These are phyloP conservation scores for Entomortierella lignicola DNA, from an alignment of 192 early-diverging fungal genomes.

Conservation along the genomic window DNA sequence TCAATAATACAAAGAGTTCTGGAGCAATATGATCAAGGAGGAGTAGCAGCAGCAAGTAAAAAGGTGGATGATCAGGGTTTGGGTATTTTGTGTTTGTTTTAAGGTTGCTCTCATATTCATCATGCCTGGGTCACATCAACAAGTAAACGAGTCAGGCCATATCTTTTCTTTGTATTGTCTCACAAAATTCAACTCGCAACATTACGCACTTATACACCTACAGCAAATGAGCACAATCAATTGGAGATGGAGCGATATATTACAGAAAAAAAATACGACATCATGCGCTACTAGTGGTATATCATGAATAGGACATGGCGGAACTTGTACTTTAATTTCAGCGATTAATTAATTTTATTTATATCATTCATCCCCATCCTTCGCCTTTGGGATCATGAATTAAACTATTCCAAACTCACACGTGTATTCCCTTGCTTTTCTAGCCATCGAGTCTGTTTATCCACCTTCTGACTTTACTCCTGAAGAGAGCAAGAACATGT, in stretches of 20 bases:
- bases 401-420: background rate
- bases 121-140: conserved; percentile 5
- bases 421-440: background rate
- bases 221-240: too few relatives aligned
- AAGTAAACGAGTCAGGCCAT: conserved; percentile 3
- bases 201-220: too few relatives aligned
- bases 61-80: background rate
- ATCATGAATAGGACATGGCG: too few relatives aligned
- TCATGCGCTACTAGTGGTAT: too few relatives aligned
- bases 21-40: too few relatives aligned
- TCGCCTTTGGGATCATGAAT: background rate
- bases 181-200: background rate
- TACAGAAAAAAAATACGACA: too few relatives aligned
- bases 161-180: background rate
- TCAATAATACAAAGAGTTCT: too few relatives aligned
- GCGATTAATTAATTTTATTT: too few relatives aligned
- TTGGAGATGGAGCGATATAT: too few relatives aligned
- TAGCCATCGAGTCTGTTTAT: conserved; percentile 77
- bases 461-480: conserved; percentile 74
- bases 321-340: too few relatives aligned
- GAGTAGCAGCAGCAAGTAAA: background rate
- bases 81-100: background rate
- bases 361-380: too few relatives aligned
- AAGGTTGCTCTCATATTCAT: conserved; percentile 10
- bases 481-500: conserved; percentile 79